Base-by-base conservation (phyloP, 352 stramenopile genomes). In the Phytopythium sindhum region DNA sequence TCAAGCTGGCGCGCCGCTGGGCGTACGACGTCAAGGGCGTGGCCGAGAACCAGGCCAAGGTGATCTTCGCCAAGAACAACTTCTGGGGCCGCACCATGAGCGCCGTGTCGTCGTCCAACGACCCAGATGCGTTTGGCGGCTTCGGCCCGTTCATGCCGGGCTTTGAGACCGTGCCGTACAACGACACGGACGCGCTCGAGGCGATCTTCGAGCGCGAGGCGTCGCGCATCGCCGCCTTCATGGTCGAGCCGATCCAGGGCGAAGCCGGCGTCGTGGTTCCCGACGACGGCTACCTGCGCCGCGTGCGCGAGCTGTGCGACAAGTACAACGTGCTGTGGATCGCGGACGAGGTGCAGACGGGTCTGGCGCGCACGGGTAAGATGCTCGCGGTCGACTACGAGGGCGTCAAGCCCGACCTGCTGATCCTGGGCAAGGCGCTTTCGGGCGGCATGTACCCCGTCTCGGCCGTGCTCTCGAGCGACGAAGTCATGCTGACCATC, bases 241-340 rank as follows among this genome's bases (percentile, higher is more conserved):
- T 99, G 97, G 95, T 99, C 9, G 98, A 99, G 74, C 97, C 97
- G 4, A 99, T 99, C 72, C 97, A 99, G 64, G 98, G 98, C 63
- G 98, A 99, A 73, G 98, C 97, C 57, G 97, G 97, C 51, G 97
- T 99, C 33, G 95, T 99, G 14, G 97, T 99, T 23, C 97, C 97
- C 2, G 67, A 94, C 59, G 96, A 99, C 68, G 97, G 95, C 21
- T 99, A 99, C 81, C 86, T 99, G 68, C 83, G 83, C 56, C 77
- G 81, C 33, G 85, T 96, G 53, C 86, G 86, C 12, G 83, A 93
- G 63, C 71, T 99, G 26, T 99, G 97, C 74, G 84, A 95, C 66
- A 96, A 99, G 79, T 83, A 99, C 91, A 99, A 99, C 74, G 85
- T 99, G n/a, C 84, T 99, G 23, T 89, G 98, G 77, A 99, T 99